Conservation (phyloP, 768 basidiomycete species). For the Suillus cothurnatus region DNA sequence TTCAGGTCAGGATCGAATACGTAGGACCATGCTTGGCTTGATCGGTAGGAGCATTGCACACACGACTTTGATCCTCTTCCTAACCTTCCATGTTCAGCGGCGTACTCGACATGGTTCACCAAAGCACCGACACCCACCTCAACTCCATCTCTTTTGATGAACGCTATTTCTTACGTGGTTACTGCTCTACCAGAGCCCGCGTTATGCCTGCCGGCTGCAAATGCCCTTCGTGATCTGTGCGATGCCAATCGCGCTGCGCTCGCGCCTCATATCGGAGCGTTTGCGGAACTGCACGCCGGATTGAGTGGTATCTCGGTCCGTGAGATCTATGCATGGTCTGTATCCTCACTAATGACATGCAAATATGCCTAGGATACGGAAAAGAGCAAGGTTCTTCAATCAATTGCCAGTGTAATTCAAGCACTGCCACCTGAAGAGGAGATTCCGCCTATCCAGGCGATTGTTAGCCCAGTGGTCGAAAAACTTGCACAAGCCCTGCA, state of each 20-base stretch:
- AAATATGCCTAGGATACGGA: slow-evolving; percentile 64
- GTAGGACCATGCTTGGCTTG: slow-evolving; percentile 72
- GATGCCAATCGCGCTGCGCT: slow-evolving; percentile 87
- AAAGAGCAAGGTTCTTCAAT: slow-evolving; percentile 88
- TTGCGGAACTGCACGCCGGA: slow-evolving; percentile 81
- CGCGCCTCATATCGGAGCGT: slow-evolving; percentile 81
- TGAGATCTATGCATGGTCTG: slow-evolving; percentile 10
- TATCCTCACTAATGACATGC: slow-evolving; percentile 7
- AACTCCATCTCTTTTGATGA: slow-evolving; percentile 55
- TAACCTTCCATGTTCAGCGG: slow-evolving; percentile 42
- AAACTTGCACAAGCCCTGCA: slow-evolving; percentile 66
- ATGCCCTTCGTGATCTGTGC: slow-evolving; percentile 82
- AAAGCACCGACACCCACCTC: slow-evolving; percentile 28
- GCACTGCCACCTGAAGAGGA: slow-evolving; percentile 80
- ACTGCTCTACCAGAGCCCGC: slow-evolving; percentile 66
- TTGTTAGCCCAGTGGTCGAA: slow-evolving; percentile 73
- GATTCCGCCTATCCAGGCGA: slow-evolving; percentile 77
- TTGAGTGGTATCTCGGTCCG: slow-evolving; percentile 74
- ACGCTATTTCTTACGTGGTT: slow-evolving; percentile 68
- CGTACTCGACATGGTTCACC: slow-evolving; percentile 80
- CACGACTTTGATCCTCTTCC: not conserved
- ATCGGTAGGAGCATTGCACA: slow-evolving; percentile 57
- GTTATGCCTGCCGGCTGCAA: slow-evolving; percentile 73
- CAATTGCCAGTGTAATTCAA: slow-evolving; percentile 91
- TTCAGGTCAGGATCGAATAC: slow-evolving; percentile 61